These are phyloP conservation scores for Lignosus rhinocerotis DNA, from an alignment of 1,284 basidiomycete species.

Conservation along the genomic window DNA sequence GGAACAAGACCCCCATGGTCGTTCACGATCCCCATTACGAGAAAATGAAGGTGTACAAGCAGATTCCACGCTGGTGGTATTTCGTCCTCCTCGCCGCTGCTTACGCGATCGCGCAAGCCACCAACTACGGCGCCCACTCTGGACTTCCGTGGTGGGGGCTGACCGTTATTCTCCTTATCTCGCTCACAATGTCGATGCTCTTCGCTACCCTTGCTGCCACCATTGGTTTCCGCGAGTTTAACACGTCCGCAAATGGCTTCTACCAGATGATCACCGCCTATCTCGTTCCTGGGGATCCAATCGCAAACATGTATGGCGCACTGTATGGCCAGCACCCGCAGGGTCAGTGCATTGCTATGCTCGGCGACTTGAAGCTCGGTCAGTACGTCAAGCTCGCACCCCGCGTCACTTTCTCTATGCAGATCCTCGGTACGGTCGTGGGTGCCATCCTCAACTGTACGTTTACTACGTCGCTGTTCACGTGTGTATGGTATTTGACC, in stretches of 20 bases:
- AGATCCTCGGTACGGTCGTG: conserved; percentile 52
- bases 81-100: conserved; percentile 43
- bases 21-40: conserved; percentile 42
- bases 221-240: conserved; percentile 42
- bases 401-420: conserved; percentile 58
- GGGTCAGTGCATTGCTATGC: conserved; percentile 46
- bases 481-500: neutral
- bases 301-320: conserved; percentile 55
- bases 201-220: conserved; percentile 51
- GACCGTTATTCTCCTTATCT: conserved; percentile 47
- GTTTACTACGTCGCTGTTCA: conserved; percentile 22
- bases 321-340: conserved; percentile 45
- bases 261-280: conserved; percentile 40
- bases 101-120: conserved; percentile 46
- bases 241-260: conserved; percentile 30
- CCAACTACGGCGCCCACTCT: conserved; percentile 53
- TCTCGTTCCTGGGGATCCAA: conserved; percentile 44
- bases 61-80: conserved; percentile 68
- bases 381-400: conserved; percentile 66
- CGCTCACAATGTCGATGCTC: conserved; percentile 51
- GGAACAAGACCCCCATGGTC: conserved; percentile 28
- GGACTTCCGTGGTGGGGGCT: conserved; percentile 53
- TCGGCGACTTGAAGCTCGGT: conserved; percentile 53
- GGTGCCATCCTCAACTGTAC: conserved; percentile 41
- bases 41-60: conserved; percentile 62